phyloP scores from a whole-genome alignment of 2,329 filamentous ascomycete genomes.

The Alternaria postmessia region DNA sequence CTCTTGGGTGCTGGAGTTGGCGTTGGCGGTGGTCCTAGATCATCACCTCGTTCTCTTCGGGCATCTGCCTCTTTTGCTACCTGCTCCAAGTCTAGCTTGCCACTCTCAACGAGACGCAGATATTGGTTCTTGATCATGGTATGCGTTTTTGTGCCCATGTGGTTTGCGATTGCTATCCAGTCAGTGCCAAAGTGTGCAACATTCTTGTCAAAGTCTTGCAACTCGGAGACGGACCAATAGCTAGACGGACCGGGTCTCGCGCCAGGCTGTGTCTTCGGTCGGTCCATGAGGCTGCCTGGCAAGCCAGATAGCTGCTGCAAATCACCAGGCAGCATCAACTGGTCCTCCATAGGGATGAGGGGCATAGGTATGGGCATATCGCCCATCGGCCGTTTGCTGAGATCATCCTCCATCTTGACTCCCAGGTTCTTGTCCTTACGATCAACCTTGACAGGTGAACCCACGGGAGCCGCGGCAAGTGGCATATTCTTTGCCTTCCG shows the following conservation, averaged over 20 bases:
- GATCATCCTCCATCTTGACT: conserved; percentile 47
- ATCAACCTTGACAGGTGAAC: conserved; percentile 48
- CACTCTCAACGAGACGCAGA: conserved; percentile 55
- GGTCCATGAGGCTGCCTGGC: conserved; percentile 44
- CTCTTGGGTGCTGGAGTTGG: conserved; percentile 58
- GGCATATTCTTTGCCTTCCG: conserved; percentile 54
- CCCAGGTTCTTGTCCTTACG: conserved; percentile 42
- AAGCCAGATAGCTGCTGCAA: conserved; percentile 27
- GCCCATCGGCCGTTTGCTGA: conserved; percentile 35
- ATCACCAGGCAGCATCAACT: conserved; percentile 34
- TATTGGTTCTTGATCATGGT: conserved; percentile 75
- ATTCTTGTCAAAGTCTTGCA: conserved; percentile 76
- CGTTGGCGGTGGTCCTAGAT: conserved; percentile 58
- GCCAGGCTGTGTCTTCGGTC: conserved; percentile 40
- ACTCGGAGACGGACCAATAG: conserved; percentile 87
- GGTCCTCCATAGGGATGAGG: conserved; percentile 36
- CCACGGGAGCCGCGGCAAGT: conserved; percentile 50
- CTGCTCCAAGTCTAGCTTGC: conserved; percentile 53
- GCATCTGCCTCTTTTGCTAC: conserved; percentile 54
- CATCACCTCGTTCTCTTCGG: conserved; percentile 54
- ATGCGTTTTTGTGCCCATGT: conserved; percentile 84
- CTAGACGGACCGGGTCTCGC: conserved; percentile 73
- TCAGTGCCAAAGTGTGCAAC: conserved; percentile 80
- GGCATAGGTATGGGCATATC: conserved; percentile 42
- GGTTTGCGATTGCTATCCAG: conserved; percentile 75